Conservation (phyloP, 1,284 basidiomycete genomes). For the Malassezia obtusa region DNA sequence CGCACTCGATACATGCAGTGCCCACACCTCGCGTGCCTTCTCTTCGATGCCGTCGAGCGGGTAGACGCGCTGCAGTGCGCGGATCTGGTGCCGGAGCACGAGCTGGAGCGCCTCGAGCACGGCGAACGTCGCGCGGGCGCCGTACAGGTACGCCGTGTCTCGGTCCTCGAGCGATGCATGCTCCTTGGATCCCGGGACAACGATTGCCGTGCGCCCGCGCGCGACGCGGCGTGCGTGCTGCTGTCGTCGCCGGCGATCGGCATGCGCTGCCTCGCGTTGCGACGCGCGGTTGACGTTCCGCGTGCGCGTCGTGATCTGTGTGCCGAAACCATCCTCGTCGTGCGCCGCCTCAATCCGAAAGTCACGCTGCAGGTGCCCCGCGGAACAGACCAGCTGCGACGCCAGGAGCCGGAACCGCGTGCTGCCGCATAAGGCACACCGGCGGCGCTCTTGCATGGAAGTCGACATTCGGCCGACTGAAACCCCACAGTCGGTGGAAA, state of each 20-base stretch:
- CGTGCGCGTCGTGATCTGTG: slow-evolving; percentile 17
- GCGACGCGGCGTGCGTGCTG: neutral
- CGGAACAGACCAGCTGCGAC: slow-evolving; percentile 16
- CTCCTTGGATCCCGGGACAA: slow-evolving; percentile 3
- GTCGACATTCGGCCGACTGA: neutral
- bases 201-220: slow-evolving; percentile 3
- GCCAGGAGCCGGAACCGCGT: slow-evolving; percentile 14
- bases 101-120: slow-evolving; percentile 22
- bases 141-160: neutral
- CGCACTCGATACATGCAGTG: slow-evolving; percentile 15
- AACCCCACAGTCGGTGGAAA: neutral
- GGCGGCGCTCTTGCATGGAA: slow-evolving; percentile 7
- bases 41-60: neutral
- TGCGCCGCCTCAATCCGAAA: slow-evolving; percentile 17
- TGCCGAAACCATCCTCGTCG: slow-evolving; percentile 15
- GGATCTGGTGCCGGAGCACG: slow-evolving; percentile 23
- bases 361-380: slow-evolving; percentile 16
- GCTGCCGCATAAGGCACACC: slow-evolving; percentile 15
- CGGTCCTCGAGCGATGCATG: neutral
- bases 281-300: slow-evolving; percentile 8
- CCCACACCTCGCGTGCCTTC: slow-evolving; percentile 23
- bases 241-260: slow-evolving; percentile 1
- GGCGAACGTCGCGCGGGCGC: slow-evolving; percentile 9
- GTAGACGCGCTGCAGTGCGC: slow-evolving; percentile 6
- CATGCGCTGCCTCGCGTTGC: slow-evolving; percentile 7